These are phyloP conservation scores for Apiotrichum veenhuisii DNA, from an alignment of 1,284 basidiomycete genomes.

Conservation along the genomic window DNA sequence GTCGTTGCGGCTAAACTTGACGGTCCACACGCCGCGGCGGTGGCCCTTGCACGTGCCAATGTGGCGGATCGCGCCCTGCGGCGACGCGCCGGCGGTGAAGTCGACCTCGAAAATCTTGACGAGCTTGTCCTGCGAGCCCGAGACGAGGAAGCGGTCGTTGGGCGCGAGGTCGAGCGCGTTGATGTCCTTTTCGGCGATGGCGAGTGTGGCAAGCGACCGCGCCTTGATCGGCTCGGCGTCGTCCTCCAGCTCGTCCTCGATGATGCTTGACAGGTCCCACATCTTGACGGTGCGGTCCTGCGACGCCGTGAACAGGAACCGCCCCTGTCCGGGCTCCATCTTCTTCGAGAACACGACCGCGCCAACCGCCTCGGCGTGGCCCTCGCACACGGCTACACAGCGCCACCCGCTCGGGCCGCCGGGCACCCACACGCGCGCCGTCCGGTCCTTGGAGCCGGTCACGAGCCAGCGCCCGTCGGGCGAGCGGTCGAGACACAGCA, in stretches of 20 bases:
- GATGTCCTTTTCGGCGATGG: conserved; percentile 98
- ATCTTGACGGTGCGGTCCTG: conserved; percentile 98
- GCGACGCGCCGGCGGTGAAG: conserved; percentile 52
- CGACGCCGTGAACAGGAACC: conserved; percentile 86
- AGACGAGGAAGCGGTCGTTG: conserved; percentile 82
- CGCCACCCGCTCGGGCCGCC: conserved; percentile 57
- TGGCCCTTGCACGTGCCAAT: conserved; percentile 91
- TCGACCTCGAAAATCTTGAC: conserved; percentile 84
- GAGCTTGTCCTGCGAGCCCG: conserved; percentile 93
- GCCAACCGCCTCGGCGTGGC: conserved; percentile 91
- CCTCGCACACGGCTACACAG: conserved; percentile 84
- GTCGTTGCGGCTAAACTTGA: conserved; percentile 79
- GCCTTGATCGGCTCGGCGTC: conserved; percentile 53
- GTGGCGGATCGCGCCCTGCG: conserved; percentile 59
- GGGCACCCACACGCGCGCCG: conserved; percentile 79
- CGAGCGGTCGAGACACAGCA: conserved; percentile 75
- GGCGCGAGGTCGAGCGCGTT: conserved; percentile 92
- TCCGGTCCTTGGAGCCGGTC: conserved; percentile 88
- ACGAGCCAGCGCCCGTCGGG: conserved; percentile 68
- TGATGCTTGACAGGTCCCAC: conserved; percentile 76
- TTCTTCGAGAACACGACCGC: conserved; percentile 74
- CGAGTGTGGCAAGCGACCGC: conserved; percentile 79
- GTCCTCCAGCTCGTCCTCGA: conserved; percentile 36
- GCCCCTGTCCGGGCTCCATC: conserved; percentile 22
- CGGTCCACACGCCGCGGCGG: conserved; percentile 93